Percentiles rank a stretch among this genome's conserved stretches.
phyloP scores from a whole-genome alignment of 2,329 filamentous ascomycete species.

The Penicillium sumatraense region DNA sequence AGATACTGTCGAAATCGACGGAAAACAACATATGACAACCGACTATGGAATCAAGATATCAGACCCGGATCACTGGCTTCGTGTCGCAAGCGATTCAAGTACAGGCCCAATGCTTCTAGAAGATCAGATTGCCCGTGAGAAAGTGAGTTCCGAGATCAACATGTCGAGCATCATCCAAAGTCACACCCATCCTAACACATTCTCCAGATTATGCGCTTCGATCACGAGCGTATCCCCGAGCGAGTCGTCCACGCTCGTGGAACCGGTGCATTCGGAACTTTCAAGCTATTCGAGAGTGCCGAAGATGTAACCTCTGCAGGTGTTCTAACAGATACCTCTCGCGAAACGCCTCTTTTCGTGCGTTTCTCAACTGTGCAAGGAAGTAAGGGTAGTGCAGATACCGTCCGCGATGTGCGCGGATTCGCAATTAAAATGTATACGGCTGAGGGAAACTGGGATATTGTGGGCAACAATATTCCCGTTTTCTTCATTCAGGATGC shows the following conservation, averaged over 20 bases:
- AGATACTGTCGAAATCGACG: conserved; percentile 63
- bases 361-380: conserved; percentile 81
- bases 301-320: conserved; percentile 66
- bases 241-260: conserved; percentile 71
- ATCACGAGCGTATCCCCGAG: conserved; percentile 73
- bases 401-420: conserved; percentile 79
- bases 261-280: conserved; percentile 67
- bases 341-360: conserved; percentile 68
- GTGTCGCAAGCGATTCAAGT: conserved; percentile 63
- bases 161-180: background rate
- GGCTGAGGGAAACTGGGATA: conserved; percentile 72
- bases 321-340: conserved; percentile 69
- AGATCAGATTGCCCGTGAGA: conserved; percentile 73
- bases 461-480: conserved; percentile 48
- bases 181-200: background rate
- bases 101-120: conserved; percentile 72
- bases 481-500: conserved; percentile 50
- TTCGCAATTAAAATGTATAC: conserved; percentile 82
- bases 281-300: conserved; percentile 67
- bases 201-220: conserved; percentile 64
- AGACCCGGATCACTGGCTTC: conserved; percentile 79
- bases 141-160: conserved; percentile 52
- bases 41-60: conserved; percentile 76
- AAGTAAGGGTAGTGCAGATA: conserved; percentile 76
- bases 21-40: conserved; percentile 68